Base-by-base conservation (phyloP, 164 flowering plant species). In the Nymphaea thermarum region DNA sequence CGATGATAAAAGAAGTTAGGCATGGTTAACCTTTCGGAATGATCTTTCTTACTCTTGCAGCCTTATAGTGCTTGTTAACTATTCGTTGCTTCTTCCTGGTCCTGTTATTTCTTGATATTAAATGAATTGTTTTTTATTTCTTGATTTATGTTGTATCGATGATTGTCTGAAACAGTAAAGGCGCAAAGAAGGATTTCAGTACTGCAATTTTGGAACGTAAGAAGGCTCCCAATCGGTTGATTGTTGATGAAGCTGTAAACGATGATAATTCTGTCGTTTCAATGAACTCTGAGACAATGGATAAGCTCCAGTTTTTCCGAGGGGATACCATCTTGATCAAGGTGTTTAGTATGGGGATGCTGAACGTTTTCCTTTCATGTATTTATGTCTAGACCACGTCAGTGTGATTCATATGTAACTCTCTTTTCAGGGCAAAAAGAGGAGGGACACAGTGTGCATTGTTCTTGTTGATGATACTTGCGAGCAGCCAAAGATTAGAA, bases 201-300 rank as follows among this genome's bases (percentile, higher is more conserved):
- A 90, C 93, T 4, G 96, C 96, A 59, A 90, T 90, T 69, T 69
- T 90, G 69, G 93, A 90, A 80, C 75, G 91, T 12, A 90, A 90
- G 83, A 90, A 88, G 80, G 88, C 96, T 2, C 73, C 91, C 41
- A 90, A 90, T 74, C 79, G 96, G 8, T 80, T 90, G 17, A 83
- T 90, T 2, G 90, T 90, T 1, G 96, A 90, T 62, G 93, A 90
- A 70, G 93, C 93, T 0, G 55, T 78, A 66, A 86, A 87, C 71
- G 96, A 90, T 67, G 96, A 90, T 65, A 90, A 90, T 75, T 90
- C 93, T 4, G 91, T 86, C 10, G 96, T 90, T 42, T n/a, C 88
- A 5, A 74, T 90, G 43, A 83, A 90, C 55, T 89, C 93, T 0
- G 88, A 80, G 0, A 87, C 96, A 11, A 85, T 90, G 96, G 93